These are phyloP conservation scores for Parascedosporium putredinis DNA, from an alignment of 2,329 filamentous ascomycete genomes.

Conservation along the genomic window DNA sequence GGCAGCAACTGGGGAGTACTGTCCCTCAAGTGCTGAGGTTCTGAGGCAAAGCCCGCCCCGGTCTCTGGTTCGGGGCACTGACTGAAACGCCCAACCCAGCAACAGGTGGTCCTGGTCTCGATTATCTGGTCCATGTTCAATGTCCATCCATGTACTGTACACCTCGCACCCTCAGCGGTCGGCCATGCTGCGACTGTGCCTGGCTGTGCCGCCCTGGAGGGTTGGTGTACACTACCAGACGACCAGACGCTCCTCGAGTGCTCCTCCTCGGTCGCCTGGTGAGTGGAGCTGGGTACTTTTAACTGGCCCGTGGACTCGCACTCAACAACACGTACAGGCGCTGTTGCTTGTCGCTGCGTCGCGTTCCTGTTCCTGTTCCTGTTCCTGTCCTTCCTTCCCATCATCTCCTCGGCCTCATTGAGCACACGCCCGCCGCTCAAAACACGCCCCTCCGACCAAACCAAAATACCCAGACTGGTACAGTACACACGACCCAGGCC, in stretches of 20 bases:
- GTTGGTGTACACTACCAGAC: too few species aligned
- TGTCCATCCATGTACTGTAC: too few species aligned
- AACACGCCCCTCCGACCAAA: neutral
- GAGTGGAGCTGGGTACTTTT: neutral
- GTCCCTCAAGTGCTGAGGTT: neutral
- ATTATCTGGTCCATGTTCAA: neutral
- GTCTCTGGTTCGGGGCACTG: constrained; percentile 4
- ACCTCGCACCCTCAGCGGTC: too few species aligned
- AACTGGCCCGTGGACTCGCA: neutral
- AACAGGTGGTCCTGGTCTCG: neutral
- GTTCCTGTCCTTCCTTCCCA: neutral
- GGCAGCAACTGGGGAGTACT: too few species aligned
- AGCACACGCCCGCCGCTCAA: neutral
- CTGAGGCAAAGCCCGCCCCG: neutral
- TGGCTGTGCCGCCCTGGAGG: neutral
- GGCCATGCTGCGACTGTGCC: neutral
- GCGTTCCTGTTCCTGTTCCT: neutral
- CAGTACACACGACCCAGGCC: neutral
- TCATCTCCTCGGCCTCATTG: too few species aligned
- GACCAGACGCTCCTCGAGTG: too few species aligned
- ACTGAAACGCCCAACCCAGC: constrained; percentile 1
- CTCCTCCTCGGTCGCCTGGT: too few species aligned
- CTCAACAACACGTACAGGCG: neutral
- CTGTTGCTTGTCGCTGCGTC: neutral
- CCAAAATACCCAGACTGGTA: constrained; percentile 1